Conservation (phyloP, 1,284 basidiomycete genomes). For the Earliella scabrosa region DNA sequence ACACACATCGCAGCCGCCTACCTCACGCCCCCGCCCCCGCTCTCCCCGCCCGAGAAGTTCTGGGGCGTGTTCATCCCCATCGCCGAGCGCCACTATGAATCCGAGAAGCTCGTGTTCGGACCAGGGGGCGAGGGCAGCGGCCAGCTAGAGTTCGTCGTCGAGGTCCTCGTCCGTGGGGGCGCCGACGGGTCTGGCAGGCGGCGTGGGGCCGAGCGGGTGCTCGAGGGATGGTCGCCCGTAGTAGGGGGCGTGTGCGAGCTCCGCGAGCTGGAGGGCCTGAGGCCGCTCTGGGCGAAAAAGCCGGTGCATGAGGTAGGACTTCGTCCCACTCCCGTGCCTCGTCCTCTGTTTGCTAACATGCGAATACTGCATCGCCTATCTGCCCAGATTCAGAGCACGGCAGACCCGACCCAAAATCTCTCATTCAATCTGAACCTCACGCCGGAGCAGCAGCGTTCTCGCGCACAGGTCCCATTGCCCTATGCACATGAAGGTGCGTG, state of each 20-base stretch:
- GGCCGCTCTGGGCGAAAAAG: constrained; percentile 48
- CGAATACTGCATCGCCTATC: no score
- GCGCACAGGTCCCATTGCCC: constrained; percentile 83
- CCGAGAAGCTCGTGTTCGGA: constrained; percentile 64
- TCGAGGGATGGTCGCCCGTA: constrained; percentile 63
- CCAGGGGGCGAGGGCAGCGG: constrained; percentile 54
- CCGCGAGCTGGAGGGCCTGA: constrained; percentile 51
- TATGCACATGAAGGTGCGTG: constrained; percentile 82
- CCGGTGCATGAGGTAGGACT: constrained; percentile 45
- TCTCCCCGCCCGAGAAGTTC: constrained; percentile 66
- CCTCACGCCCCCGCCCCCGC: constrained; percentile 68
- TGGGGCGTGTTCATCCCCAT: constrained; percentile 75
- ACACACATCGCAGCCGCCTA: constrained; percentile 67
- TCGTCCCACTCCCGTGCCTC: neutral
- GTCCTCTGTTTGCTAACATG: no score
- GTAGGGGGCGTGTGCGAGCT: constrained; percentile 47
- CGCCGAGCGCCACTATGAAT: constrained; percentile 61
- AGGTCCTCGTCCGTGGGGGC: constrained; percentile 56
- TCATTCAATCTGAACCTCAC: constrained; percentile 89
- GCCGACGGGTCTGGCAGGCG: constrained; percentile 44
- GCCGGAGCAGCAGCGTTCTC: constrained; percentile 78
- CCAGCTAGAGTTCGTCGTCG: constrained; percentile 58
- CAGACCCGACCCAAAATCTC: constrained; percentile 66
- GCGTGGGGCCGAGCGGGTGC: constrained; percentile 57
- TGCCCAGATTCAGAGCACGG: constrained; percentile 40